Conservation (phyloP, 2,329 filamentous ascomycete species). For the Aspergillus intermedius region DNA sequence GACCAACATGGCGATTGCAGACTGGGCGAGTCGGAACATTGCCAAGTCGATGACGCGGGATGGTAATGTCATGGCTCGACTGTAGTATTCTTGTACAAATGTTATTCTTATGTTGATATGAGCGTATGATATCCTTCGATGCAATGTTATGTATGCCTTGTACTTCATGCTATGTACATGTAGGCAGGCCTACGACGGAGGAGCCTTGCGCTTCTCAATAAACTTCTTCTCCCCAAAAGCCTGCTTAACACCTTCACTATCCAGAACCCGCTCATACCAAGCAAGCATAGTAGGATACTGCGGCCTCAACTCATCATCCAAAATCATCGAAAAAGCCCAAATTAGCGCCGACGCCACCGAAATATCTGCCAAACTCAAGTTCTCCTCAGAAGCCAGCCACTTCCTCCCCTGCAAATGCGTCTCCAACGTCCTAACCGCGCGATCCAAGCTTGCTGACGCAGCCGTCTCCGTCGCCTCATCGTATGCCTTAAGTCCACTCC, state of each 20-base stretch:
- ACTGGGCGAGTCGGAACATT: constrained; percentile 40
- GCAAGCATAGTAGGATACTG: constrained; percentile 16
- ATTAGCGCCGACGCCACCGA: constrained; percentile 15
- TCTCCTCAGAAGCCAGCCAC: constrained; percentile 19
- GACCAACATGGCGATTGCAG: constrained; percentile 46
- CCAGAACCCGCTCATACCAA: constrained; percentile 18
- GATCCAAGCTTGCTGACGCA: constrained; percentile 14
- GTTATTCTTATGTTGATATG: not conserved
- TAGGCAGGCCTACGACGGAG: constrained; percentile 1
- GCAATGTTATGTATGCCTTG: not conserved
- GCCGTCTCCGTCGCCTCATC: constrained; percentile 15
- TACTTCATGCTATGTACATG: not conserved
- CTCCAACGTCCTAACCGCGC: constrained; percentile 16
- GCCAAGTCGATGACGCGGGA: constrained; percentile 21
- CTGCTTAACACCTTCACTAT: constrained; percentile 17
- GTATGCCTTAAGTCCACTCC: constrained; percentile 13
- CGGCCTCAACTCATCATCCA: constrained; percentile 23
- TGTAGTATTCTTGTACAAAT: constrained; percentile 8
- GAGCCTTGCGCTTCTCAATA: constrained; percentile 16
- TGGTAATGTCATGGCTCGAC: constrained; percentile 15
- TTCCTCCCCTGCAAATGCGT: constrained; percentile 11
- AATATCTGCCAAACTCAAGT: constrained; percentile 25
- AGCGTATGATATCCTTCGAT: constrained; percentile 1
- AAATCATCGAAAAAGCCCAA: constrained; percentile 18
- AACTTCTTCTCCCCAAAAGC: constrained; percentile 20